Evolutionary conservation across 148 eudicot genomes (phyloP).

Genomic region (Silene latifolia): DNA sequence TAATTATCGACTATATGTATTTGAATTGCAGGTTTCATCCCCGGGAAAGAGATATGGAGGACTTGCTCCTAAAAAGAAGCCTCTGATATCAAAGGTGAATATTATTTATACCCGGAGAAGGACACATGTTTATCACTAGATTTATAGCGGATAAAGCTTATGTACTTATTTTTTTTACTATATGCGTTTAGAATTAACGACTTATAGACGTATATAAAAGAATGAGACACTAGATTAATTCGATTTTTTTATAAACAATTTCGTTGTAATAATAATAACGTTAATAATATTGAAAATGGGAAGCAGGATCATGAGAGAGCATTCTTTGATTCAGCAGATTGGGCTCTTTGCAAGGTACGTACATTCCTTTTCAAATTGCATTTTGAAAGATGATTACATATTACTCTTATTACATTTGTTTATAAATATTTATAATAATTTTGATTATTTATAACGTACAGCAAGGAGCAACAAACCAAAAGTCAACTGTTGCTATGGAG

Average conservation of each 20-base stretch:
- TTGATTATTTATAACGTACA: constrained; percentile 17
- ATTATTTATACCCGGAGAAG: too few relatives aligned
- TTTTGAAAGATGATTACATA: too few relatives aligned
- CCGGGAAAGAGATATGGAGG: constrained; percentile 61
- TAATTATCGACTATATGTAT: too few relatives aligned
- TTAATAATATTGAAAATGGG: background rate
- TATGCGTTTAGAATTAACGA: too few relatives aligned
- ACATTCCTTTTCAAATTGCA: background rate
- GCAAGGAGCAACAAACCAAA: constrained; percentile 60
- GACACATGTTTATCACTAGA: too few relatives aligned
- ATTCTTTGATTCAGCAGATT: constrained; percentile 94
- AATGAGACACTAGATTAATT: too few relatives aligned
- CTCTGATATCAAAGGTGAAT: constrained; percentile 73
- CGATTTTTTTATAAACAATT: background rate
- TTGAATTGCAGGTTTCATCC: constrained; percentile 36
- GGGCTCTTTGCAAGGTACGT: constrained; percentile 94
- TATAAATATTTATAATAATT: too few relatives aligned
- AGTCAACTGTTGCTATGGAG: constrained; percentile 51
- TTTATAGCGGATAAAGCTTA: background rate
- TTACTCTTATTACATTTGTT: background rate
- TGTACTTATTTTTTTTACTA: too few relatives aligned
- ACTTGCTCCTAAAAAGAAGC: constrained; percentile 81
- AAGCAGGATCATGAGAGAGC: constrained; percentile 79
- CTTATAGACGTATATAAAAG: too few relatives aligned
- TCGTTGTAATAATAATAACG: background rate